Percentiles rank a stretch among this genome's conserved stretches.
Conservation (phyloP, 2,329 filamentous ascomycete species). For the Curvularia eragrostidis region DNA sequence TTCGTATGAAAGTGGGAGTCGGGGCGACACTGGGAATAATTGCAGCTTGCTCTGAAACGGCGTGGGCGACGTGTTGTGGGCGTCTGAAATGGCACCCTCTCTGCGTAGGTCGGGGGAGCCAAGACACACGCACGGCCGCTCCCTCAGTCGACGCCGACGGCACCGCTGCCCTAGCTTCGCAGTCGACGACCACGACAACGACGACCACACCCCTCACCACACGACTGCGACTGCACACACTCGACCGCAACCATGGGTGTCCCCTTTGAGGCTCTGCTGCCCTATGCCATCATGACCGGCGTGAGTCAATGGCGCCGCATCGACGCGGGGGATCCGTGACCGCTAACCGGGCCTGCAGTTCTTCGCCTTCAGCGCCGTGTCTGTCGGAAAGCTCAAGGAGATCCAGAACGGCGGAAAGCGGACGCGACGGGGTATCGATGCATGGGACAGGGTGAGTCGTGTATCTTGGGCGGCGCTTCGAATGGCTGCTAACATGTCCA, state of each 20-base stretch:
- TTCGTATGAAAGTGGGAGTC: conserved; percentile 35
- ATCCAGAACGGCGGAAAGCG: conserved; percentile 70
- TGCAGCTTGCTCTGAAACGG: conserved; percentile 33
- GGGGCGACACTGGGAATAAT: conserved; percentile 46
- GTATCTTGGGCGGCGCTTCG: conserved; percentile 12
- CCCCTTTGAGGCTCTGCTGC: conserved; percentile 70
- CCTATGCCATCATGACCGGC: conserved; percentile 68
- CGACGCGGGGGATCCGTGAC: conserved; percentile 8
- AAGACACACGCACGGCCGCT: conserved; percentile 21
- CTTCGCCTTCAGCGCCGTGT: conserved; percentile 66
- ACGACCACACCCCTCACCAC: conserved; percentile 28
- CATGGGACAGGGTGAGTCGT: conserved; percentile 67
- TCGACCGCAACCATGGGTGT: conserved; percentile 63
- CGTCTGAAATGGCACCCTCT: conserved; percentile 39
- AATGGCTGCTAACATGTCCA: conserved; percentile 50
- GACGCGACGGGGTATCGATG: conserved; percentile 64
- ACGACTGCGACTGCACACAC: conserved; percentile 28
- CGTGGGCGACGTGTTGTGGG: conserved; percentile 36
- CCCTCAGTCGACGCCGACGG: conserved; percentile 24
- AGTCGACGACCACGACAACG: conserved; percentile 19
- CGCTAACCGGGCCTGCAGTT: conserved; percentile 55
- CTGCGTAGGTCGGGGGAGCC: conserved; percentile 30
- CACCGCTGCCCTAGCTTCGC: conserved; percentile 22
- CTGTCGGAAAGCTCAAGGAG: conserved; percentile 63
- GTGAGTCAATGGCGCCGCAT: conserved; percentile 53